Percentiles rank a stretch among this genome's conserved stretches.
Evolutionary conservation across 257 asterid species (phyloP).

Genomic region (Cordia subcordata): DNA sequence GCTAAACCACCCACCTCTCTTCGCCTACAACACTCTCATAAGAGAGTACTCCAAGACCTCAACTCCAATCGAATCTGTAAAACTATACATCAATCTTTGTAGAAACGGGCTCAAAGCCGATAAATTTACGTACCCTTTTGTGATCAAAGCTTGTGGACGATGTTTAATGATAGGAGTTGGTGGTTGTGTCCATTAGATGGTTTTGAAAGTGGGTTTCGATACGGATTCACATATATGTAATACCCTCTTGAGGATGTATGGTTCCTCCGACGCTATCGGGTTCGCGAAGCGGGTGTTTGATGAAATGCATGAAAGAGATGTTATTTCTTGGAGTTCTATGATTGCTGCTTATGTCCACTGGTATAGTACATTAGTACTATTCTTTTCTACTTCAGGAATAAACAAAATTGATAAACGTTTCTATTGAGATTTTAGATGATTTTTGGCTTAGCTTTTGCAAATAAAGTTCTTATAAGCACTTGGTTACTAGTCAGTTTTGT

Average conservation of each 20-base stretch:
- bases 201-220: slow-evolving; percentile 38
- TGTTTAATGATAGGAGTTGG: slow-evolving; percentile 50
- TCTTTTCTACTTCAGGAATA: neutral
- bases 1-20: slow-evolving; percentile 43
- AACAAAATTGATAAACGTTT: too few species aligned
- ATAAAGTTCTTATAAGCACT: too few species aligned
- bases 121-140: slow-evolving; percentile 49
- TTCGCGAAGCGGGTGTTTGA: slow-evolving; percentile 48
- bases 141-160: slow-evolving; percentile 61
- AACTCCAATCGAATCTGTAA: slow-evolving; percentile 36
- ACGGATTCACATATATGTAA: slow-evolving; percentile 46
- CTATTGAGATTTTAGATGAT: neutral
- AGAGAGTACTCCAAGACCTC: slow-evolving; percentile 48
- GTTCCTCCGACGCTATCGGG: slow-evolving; percentile 25
- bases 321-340: slow-evolving; percentile 82
- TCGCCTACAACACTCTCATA: slow-evolving; percentile 58
- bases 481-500: too few species aligned
- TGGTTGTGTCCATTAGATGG: slow-evolving; percentile 51
- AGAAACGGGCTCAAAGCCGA: slow-evolving; percentile 33
- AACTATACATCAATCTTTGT: slow-evolving; percentile 28
- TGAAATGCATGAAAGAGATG: slow-evolving; percentile 54
- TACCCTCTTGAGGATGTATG: slow-evolving; percentile 55
- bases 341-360: slow-evolving; percentile 65
- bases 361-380: slow-evolving; percentile 32
- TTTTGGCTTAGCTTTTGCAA: too few species aligned